A percentile compares a stretch with the other conserved stretches of the same genome.
Evolutionary conservation across 1,139 yeast genomes (phyloP).

Genomic region (Suhomyces ambrosiae): DNA sequence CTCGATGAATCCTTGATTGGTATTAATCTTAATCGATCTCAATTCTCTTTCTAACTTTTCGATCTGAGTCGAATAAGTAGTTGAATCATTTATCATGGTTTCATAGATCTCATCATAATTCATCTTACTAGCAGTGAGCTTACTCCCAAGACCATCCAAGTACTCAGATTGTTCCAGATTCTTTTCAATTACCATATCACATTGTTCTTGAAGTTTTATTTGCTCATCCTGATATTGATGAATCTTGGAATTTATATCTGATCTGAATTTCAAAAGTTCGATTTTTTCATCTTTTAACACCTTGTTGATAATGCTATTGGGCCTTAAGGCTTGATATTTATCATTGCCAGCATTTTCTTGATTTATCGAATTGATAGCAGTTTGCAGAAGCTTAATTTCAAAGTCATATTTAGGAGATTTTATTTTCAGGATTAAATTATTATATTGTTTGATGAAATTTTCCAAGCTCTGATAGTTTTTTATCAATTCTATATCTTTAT

Average conservation of each 20-base stretch:
- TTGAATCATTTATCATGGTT: constrained; percentile 55
- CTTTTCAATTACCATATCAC: constrained; percentile 58
- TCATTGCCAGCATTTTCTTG: constrained; percentile 6
- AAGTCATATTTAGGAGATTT: constrained; percentile 26
- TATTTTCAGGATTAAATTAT: constrained; percentile 53
- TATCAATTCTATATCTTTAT: constrained; percentile 51
- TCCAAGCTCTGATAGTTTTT: constrained; percentile 54
- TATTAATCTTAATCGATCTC: constrained; percentile 51
- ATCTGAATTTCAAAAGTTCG: constrained; percentile 49
- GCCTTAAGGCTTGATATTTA: constrained; percentile 25
- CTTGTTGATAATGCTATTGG: constrained; percentile 35
- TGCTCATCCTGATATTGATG: constrained; percentile 62
- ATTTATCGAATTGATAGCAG: constrained; percentile 16
- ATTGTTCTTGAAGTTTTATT: constrained; percentile 57
- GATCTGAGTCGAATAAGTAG: constrained; percentile 61
- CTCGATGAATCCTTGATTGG: constrained; percentile 56
- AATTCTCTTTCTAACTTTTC: constrained; percentile 67
- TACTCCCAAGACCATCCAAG: constrained; percentile 62
- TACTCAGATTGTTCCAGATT: constrained; percentile 59
- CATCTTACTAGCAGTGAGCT: constrained; percentile 53
- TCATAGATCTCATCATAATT: constrained; percentile 61
- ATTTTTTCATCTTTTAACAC: constrained; percentile 38
- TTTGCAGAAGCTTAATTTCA: constrained; percentile 27
- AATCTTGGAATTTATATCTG: constrained; percentile 48
- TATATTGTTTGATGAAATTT: constrained; percentile 55